Conservation (phyloP, 2,329 filamentous ascomycete species). For the Hypoxylon sp. region DNA sequence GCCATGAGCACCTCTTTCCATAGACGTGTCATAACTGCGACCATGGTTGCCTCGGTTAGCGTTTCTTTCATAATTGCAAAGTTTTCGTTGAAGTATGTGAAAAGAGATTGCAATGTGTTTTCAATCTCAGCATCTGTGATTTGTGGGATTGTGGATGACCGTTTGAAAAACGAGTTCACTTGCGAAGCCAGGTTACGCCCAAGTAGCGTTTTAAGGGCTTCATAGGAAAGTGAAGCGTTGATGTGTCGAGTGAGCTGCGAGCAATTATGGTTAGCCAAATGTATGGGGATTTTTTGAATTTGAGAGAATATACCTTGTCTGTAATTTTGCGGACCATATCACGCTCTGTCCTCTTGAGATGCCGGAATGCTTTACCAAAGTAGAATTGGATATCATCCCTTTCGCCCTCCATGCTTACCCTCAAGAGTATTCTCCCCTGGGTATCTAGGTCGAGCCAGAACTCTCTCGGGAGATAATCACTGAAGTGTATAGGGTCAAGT, state of each 20-base stretch:
- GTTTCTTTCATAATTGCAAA: constrained; percentile 99
- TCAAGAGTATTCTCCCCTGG: constrained; percentile 85
- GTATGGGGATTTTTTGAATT: not conserved
- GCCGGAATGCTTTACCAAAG: constrained; percentile 95
- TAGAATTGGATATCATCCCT: constrained; percentile 98
- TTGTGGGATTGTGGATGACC: constrained; percentile 62
- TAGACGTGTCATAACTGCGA: constrained; percentile 94
- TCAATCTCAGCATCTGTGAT: constrained; percentile 78
- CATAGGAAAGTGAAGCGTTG: constrained; percentile 83
- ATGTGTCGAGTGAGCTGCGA: constrained; percentile 88
- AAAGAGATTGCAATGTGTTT: constrained; percentile 82
- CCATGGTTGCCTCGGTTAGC: constrained; percentile 93
- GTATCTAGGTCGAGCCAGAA: constrained; percentile 98
- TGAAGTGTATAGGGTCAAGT: constrained; percentile 96
- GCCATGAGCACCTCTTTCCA: constrained; percentile 98
- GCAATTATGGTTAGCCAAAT: constrained; percentile 22
- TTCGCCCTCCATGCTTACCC: constrained; percentile 98
- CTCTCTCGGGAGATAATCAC: constrained; percentile 92
- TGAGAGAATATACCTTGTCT: constrained; percentile 78
- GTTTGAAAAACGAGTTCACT: constrained; percentile 56
- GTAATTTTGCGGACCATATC: constrained; percentile 99
- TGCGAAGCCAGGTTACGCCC: constrained; percentile 71
- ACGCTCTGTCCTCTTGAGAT: constrained; percentile 91
- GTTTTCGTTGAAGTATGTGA: constrained; percentile 97
- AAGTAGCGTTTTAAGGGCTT: constrained; percentile 78